These are phyloP conservation scores for Pseudozyma tsukubaensis DNA, from an alignment of 1,284 basidiomycete species.

Conservation along the genomic window DNA sequence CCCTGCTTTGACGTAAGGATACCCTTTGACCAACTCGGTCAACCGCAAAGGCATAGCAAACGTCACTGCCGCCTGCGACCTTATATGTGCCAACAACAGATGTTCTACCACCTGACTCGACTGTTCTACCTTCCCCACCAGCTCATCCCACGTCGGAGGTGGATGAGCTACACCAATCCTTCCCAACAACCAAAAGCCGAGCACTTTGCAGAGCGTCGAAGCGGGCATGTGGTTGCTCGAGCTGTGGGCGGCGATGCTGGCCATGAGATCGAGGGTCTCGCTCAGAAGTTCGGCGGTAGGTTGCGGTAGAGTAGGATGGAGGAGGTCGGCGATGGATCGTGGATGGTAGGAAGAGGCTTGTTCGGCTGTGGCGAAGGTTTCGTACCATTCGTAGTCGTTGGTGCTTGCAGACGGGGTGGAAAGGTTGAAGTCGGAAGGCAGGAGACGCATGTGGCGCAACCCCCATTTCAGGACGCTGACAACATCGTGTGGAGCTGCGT, in stretches of 20 bases:
- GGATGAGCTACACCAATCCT: constrained; percentile 49
- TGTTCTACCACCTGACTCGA: constrained; percentile 45
- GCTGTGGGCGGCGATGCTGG: constrained; percentile 52
- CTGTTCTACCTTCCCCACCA: constrained; percentile 15
- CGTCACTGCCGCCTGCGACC: constrained; percentile 48
- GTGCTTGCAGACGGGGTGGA: not conserved
- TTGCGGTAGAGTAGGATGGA: constrained; percentile 44
- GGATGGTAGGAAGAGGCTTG: constrained; percentile 34
- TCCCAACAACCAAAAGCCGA: constrained; percentile 60
- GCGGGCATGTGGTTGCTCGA: constrained; percentile 59
- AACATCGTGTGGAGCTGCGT: constrained; percentile 53
- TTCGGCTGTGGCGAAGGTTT: constrained; percentile 46
- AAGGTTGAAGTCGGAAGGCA: constrained; percentile 42
- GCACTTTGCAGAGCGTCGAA: constrained; percentile 31
- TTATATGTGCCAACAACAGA: constrained; percentile 54
- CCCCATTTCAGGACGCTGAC: constrained; percentile 58
- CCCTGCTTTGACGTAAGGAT: constrained; percentile 36
- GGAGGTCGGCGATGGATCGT: constrained; percentile 39
- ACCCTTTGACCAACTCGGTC: constrained; percentile 49
- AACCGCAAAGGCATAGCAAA: constrained; percentile 55
- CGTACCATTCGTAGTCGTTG: constrained; percentile 48
- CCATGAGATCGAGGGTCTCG: constrained; percentile 53
- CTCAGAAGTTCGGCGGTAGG: constrained; percentile 43
- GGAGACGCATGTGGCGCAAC: constrained; percentile 47
- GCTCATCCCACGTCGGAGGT: constrained; percentile 41